Evolutionary conservation across 1,284 basidiomycete genomes (phyloP).

Genomic region (Abortiporus biennis): DNA sequence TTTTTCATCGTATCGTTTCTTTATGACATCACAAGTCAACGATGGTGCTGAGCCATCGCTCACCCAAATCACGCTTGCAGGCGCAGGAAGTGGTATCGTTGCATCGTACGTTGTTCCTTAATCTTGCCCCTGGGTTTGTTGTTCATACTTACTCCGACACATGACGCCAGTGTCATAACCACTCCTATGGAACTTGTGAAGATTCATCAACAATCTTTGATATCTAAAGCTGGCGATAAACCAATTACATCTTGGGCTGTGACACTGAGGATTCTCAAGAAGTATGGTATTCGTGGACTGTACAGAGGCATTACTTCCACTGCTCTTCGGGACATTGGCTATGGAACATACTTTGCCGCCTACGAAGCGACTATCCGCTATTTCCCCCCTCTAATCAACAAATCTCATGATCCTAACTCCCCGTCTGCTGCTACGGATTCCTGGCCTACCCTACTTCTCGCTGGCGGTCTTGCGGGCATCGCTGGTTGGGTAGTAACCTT

Average conservation of each 20-base stretch:
- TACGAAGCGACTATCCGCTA: constrained; percentile 74
- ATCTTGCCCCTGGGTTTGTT: constrained; percentile 6
- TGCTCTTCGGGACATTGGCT: constrained; percentile 69
- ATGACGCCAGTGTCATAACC: constrained; percentile 65
- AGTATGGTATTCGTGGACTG: constrained; percentile 59
- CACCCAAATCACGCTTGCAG: constrained; percentile 68
- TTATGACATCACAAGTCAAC: constrained; percentile 55
- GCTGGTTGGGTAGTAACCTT: constrained; percentile 73
- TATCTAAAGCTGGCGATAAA: constrained; percentile 8
- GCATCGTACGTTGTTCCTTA: constrained; percentile 54
- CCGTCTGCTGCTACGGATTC: constrained; percentile 42
- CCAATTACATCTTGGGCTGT: constrained; percentile 42
- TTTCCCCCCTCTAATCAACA: constrained; percentile 30
- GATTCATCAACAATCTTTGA: constrained; percentile 62
- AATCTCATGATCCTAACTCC: constrained; percentile 27
- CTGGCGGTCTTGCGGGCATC: constrained; percentile 76
- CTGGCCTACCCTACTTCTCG: constrained; percentile 61
- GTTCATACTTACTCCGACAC: not conserved
- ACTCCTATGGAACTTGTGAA: constrained; percentile 84
- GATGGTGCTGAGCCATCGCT: constrained; percentile 48
- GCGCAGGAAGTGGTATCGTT: constrained; percentile 70
- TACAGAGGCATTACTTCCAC: constrained; percentile 75
- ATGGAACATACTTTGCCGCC: constrained; percentile 80
- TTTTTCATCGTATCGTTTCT: constrained; percentile 69
- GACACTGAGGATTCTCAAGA: constrained; percentile 44